Conservation (phyloP, 805 yeast species). For the Pichia ethanolica region DNA sequence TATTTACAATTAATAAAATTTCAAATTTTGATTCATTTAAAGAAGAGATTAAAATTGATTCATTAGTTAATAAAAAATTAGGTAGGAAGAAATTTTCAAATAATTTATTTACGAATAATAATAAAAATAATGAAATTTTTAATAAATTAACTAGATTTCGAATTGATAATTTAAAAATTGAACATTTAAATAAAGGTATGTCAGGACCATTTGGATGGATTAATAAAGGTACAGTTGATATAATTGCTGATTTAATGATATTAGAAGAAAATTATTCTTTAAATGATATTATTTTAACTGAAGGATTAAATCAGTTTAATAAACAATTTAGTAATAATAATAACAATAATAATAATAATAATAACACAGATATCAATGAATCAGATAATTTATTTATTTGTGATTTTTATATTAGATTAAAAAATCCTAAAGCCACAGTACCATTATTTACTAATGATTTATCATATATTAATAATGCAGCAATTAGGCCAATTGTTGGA, state of each 20-base stretch:
- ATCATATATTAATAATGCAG: conserved; percentile 85
- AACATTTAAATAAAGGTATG: conserved; percentile 83
- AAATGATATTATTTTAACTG: conserved; percentile 28
- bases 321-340: conserved; percentile 1
- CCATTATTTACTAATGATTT: conserved; percentile 85
- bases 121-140: conserved; percentile 12
- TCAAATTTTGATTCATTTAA: conserved; percentile 49
- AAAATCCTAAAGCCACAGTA: conserved; percentile 80
- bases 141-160: conserved; percentile 66
- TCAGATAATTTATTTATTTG: conserved; percentile 45
- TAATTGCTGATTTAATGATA: conserved; percentile 83
- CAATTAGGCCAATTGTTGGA: conserved; percentile 90
- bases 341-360: background rate
- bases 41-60: conserved; percentile 22
- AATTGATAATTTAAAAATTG: conserved; percentile 77
- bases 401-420: conserved; percentile 71
- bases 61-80: conserved; percentile 16
- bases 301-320: conserved; percentile 5
- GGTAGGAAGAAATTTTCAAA: conserved; percentile 13
- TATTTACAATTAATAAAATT: conserved; percentile 83
- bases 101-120: conserved; percentile 1
- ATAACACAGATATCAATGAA: conserved; percentile 5
- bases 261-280: conserved; percentile 44
- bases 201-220: conserved; percentile 99
- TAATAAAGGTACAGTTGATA: conserved; percentile 82